These are phyloP conservation scores for Eimeria necatrix DNA, from an alignment of 169 alveolate genomes.

Conservation along the genomic window DNA sequence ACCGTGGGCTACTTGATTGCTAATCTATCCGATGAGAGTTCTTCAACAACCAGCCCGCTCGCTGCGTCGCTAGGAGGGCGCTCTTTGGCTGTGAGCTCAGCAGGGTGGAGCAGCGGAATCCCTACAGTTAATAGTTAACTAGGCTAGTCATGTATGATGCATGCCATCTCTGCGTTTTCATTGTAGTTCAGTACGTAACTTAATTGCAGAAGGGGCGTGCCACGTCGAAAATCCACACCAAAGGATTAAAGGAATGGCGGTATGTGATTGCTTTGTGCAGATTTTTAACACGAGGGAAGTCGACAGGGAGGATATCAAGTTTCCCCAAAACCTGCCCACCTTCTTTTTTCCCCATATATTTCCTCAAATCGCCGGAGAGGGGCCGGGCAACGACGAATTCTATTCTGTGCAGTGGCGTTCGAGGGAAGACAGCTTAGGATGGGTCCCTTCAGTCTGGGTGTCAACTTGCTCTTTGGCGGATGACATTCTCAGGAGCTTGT, in stretches of 20 bases:
- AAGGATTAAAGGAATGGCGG: neutral
- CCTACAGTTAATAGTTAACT: too few species aligned
- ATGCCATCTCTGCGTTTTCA: too few species aligned
- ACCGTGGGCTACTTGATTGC: constrained; percentile 65
- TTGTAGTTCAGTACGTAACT: too few species aligned
- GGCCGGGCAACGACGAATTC: neutral
- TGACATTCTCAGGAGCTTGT: neutral
- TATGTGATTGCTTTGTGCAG: neutral
- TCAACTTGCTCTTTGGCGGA: constrained; percentile 6
- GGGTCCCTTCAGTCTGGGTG: constrained; percentile 46
- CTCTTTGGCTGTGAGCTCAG: constrained; percentile 34
- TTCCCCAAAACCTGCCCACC: constrained; percentile 32
- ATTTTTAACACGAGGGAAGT: constrained; percentile 1
- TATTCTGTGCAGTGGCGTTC: constrained; percentile 51
- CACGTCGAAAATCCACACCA: neutral
- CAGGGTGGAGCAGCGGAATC: neutral
- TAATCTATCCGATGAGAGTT: neutral
- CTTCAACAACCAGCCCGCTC: constrained; percentile 56
- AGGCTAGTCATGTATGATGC: too few species aligned
- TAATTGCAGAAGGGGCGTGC: too few species aligned
- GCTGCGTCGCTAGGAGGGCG: constrained; percentile 70
- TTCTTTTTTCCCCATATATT: constrained; percentile 44
- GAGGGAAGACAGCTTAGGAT: constrained; percentile 26
- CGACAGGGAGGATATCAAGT: neutral
- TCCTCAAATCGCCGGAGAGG: constrained; percentile 36